phyloP scores from a whole-genome alignment of 306 rosid genomes.

The Prunus padus region DNA sequence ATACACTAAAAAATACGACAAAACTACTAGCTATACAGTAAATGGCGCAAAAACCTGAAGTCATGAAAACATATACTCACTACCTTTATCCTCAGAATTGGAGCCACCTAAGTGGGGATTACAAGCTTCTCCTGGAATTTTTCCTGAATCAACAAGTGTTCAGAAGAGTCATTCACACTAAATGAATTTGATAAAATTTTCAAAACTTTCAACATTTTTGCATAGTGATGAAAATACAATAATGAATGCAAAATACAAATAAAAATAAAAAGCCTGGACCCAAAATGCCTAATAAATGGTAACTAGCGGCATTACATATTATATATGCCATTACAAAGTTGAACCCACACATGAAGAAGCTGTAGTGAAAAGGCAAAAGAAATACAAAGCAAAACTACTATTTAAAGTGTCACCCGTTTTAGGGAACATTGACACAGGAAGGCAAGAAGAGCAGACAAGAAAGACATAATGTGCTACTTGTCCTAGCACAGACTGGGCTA shows the following conservation, averaged over 20 bases:
- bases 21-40: neutral
- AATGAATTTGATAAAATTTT: neutral
- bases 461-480: neutral
- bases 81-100: slow-evolving; percentile 35
- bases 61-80: slow-evolving; percentile 22
- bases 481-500: neutral
- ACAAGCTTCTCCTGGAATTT: slow-evolving; percentile 32
- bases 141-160: slow-evolving; percentile 39
- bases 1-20: neutral
- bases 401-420: no score
- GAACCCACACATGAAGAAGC: neutral
- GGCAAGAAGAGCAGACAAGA: neutral
- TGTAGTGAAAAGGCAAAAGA: no score
- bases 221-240: neutral
- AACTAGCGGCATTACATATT: neutral
- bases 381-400: no score
- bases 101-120: slow-evolving; percentile 29
- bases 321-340: neutral
- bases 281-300: neutral
- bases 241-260: no score
- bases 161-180: slow-evolving; percentile 3
- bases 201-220: neutral
- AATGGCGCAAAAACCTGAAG: neutral
- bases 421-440: neutral
- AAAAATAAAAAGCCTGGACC: neutral